These are phyloP conservation scores for Monosporascus sp. DNA, from an alignment of 2,329 filamentous ascomycete species.

Conservation along the genomic window DNA sequence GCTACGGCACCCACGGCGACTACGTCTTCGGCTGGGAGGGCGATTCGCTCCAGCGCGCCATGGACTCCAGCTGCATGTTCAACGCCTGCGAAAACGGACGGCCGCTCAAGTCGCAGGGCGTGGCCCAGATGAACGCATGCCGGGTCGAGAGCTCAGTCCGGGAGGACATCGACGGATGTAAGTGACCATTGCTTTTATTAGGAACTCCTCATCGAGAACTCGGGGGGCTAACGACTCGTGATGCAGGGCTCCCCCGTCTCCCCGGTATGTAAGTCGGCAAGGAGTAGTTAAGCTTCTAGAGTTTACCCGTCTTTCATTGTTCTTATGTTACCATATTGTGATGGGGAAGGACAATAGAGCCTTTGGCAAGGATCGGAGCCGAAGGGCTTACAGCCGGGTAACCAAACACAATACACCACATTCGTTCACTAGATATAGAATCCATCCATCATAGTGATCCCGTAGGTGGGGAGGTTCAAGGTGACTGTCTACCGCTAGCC, in stretches of 20 bases:
- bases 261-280: slow-evolving; percentile 13
- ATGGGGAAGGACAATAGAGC: neutral
- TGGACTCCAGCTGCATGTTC: slow-evolving; percentile 27
- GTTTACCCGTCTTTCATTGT: slow-evolving; percentile 5
- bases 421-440: neutral
- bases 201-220: neutral
- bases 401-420: neutral
- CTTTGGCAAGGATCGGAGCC: neutral
- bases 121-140: slow-evolving; percentile 23
- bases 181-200: neutral
- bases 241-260: slow-evolving; percentile 16
- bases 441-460: neutral
- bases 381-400: neutral
- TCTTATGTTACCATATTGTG: slow-evolving; percentile 2
- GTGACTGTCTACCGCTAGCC: no score
- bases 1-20: slow-evolving; percentile 33
- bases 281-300: neutral
- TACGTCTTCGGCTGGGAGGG: slow-evolving; percentile 34
- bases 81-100: slow-evolving; percentile 25
- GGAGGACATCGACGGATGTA: slow-evolving; percentile 24
- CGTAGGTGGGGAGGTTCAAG: neutral
- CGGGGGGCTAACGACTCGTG: slow-evolving; percentile 2
- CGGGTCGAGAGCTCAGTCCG: slow-evolving; percentile 15
- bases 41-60: slow-evolving; percentile 27
- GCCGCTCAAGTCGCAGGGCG: slow-evolving; percentile 21